Base-by-base conservation (phyloP, 1,284 basidiomycete species). In the Earliella scabrosa region DNA sequence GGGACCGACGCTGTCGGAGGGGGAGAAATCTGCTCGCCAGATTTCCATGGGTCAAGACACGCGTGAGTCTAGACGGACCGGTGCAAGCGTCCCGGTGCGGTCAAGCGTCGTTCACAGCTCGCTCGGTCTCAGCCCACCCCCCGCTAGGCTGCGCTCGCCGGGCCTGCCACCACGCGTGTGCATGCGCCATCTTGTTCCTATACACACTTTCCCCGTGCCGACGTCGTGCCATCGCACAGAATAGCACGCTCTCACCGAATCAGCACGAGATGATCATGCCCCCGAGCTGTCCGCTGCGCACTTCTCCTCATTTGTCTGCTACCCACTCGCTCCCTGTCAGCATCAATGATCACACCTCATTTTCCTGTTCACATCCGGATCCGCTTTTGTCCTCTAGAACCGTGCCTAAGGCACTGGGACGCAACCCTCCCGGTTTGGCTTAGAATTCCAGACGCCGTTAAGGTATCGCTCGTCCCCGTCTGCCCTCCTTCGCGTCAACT, bases 221-320 rank as follows among this genome's bases (percentile, higher is more conserved):
- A 41, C 24, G 16, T 41, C 39, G 20, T 23, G 20, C 39, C 23
- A 16, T 24, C 2, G 9, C 14, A n/a, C 23, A 11, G 23, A 8
- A 8, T 41, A 10, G 21, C 14, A 40, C 1, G 11, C 39, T 13
- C 21, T 13, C 39, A 13, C 21, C 13, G 29, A 41, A 41, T 61
- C 56, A 58, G 56, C 54, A 56, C 53, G 56, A 54, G 56, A 38
- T 58, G 56, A 61, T 58, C 45, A 18, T 38, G 40, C 46, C 24
- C 39, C 50, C 27, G 43, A 31, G 27, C 18, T 53, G 23, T 20
- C 27, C 40, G 50, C 52, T 47, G 53, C 56, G 50, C 46, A 48
- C 40, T 43, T 41, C 32, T 35, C 26, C 41, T 45, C 34, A 31
- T 41, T 50, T 38, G 49, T n/a, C 48, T 26, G 34, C 34, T n/a